phyloP scores from a whole-genome alignment of 371 early-diverging fungal genomes.

The Capillidium rhysosporum region DNA sequence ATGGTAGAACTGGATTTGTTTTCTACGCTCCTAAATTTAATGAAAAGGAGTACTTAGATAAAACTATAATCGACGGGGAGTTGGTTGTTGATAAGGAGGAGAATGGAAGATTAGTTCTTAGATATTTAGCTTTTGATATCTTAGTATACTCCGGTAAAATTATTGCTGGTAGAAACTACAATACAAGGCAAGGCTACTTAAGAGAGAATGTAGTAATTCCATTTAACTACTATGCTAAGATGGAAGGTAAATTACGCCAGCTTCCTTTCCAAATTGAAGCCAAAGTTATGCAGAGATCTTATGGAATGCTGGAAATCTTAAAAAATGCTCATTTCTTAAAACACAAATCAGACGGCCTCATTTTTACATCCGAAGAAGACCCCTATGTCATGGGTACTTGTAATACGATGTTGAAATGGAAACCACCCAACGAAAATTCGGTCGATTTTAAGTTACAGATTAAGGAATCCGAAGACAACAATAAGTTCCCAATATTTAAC shows the following conservation, averaged over 20 bases:
- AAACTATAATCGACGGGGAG: constrained; percentile 84
- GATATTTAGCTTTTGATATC: constrained; percentile 60
- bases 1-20: constrained; percentile 10
- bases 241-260: constrained; percentile 5
- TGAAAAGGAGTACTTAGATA: constrained; percentile 9
- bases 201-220: background rate
- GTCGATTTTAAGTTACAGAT: constrained; percentile 70
- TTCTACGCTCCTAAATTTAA: no score
- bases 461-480: constrained; percentile 10
- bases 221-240: background rate
- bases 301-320: constrained; percentile 36
- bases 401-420: constrained; percentile 95
- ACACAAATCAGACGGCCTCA: constrained; percentile 92
- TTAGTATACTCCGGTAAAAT: constrained; percentile 28
- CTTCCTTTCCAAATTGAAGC: constrained; percentile 49
- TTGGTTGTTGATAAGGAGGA: constrained; percentile 51
- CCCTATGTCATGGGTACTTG: constrained; percentile 77
- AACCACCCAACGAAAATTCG: constrained; percentile 93
- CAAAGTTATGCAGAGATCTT: constrained; percentile 49
- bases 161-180: constrained; percentile 29
- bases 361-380: constrained; percentile 81
- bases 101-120: constrained; percentile 28
- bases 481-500: constrained; percentile 22
- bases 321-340: constrained; percentile 52
- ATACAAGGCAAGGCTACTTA: constrained; percentile 51